Conservation (phyloP, 345 rosid genomes). For the Populus euphratica region DNA sequence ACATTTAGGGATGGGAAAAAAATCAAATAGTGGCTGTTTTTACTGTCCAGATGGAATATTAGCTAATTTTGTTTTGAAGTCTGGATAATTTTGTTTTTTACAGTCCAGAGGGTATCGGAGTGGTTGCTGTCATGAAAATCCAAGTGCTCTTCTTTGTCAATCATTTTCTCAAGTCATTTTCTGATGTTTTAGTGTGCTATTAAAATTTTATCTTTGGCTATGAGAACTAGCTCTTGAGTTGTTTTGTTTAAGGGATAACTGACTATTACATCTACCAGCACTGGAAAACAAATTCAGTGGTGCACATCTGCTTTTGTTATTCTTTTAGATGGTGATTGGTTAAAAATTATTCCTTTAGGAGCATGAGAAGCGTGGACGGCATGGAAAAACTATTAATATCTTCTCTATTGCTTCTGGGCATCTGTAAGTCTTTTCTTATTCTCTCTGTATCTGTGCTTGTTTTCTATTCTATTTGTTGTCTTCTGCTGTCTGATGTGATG, state of each 20-base stretch:
- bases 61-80: too few species aligned
- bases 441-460: neutral
- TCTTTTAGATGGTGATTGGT: conserved; percentile 5
- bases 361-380: conserved; percentile 62
- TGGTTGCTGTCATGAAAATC: neutral
- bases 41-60: too few species aligned
- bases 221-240: neutral
- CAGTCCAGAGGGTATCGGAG: too few species aligned
- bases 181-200: neutral
- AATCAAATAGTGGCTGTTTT: too few species aligned
- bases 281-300: neutral
- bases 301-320: neutral
- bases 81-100: too few species aligned
- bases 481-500: neutral
- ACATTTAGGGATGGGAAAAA: too few species aligned
- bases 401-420: conserved; percentile 98
- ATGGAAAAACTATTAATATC: conserved; percentile 77
- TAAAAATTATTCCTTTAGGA: conserved; percentile 35
- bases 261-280: neutral
- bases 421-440: conserved; percentile 57
- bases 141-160: neutral
- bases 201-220: neutral
- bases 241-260: neutral
- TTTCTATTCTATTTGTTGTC: neutral
- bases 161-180: neutral